phyloP scores from a whole-genome alignment of 139 green algal genomes.

The Haematococcus lacustris region DNA sequence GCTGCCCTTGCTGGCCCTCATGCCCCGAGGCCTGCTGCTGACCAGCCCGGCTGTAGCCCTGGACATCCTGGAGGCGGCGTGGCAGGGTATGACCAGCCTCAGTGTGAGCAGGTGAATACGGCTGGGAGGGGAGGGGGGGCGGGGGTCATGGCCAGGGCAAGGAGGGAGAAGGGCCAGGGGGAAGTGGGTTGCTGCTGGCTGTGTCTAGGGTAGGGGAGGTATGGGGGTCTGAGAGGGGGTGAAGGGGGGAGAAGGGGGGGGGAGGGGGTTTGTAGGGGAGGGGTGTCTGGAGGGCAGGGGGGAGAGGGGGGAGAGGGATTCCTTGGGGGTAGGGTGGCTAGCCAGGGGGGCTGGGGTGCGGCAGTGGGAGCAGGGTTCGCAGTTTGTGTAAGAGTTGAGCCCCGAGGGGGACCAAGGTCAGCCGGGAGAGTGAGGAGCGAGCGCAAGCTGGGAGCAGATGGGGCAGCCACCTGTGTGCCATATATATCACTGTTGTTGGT shows the following conservation, averaged over 20 bases:
- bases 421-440: too few species aligned
- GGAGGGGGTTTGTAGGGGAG: not conserved
- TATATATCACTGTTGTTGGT: too few species aligned
- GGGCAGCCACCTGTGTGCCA: too few species aligned
- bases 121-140: not conserved
- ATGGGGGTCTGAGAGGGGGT: not conserved
- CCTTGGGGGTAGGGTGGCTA: not conserved
- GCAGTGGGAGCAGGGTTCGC: too few species aligned
- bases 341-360: too few species aligned
- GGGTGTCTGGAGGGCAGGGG: not conserved
- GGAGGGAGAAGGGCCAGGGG: not conserved
- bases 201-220: not conserved
- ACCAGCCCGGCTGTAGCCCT: not conserved
- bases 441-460: too few species aligned
- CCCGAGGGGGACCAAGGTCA: too few species aligned
- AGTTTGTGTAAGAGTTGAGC: too few species aligned
- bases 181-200: not conserved
- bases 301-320: not conserved
- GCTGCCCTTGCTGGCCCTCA: conserved; percentile 53
- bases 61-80: conserved; percentile 6
- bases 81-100: conserved; percentile 9
- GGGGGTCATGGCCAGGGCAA: not conserved
- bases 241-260: not conserved
- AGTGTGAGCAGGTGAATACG: not conserved
- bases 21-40: conserved; percentile 23